Conservation (phyloP, 768 basidiomycete genomes). For the Leccinum longicurvipes region DNA sequence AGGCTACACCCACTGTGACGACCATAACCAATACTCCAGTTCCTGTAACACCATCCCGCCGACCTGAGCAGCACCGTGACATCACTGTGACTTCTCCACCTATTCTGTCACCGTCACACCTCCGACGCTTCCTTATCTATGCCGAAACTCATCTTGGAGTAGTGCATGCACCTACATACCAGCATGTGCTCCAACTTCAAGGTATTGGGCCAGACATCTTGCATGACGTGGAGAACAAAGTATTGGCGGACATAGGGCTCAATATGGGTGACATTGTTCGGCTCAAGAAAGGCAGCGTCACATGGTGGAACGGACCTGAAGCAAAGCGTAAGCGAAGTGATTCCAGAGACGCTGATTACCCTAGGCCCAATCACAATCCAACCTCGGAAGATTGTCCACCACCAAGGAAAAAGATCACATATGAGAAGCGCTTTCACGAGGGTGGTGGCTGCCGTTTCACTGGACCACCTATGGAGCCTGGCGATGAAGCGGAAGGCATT, state of each 20-base stretch:
- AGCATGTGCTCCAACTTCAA: not conserved
- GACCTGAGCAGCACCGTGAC: not conserved
- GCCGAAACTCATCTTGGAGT: not conserved
- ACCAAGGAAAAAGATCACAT: not conserved
- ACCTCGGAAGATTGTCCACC: not conserved
- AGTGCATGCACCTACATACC: not conserved
- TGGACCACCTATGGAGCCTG: not conserved
- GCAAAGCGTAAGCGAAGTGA: not conserved
- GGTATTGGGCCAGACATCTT: not conserved
- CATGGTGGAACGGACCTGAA: not conserved
- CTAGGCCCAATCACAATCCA: not conserved
- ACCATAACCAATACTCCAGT: not conserved
- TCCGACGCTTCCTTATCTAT: conserved; percentile 2
- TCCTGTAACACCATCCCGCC: not conserved
- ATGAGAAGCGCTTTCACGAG: not conserved
- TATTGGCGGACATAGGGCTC: not conserved
- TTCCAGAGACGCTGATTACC: not conserved
- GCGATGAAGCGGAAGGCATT: not conserved
- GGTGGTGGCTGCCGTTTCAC: not conserved
- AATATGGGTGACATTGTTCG: not conserved
- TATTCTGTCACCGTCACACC: not conserved
- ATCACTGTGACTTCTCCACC: not conserved
- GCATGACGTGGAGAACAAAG: not conserved
- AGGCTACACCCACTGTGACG: not conserved
- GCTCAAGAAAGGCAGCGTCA: conserved; percentile 2